Conservation (phyloP, 2,329 filamentous ascomycete genomes). For the Pseudocercospora vitis region DNA sequence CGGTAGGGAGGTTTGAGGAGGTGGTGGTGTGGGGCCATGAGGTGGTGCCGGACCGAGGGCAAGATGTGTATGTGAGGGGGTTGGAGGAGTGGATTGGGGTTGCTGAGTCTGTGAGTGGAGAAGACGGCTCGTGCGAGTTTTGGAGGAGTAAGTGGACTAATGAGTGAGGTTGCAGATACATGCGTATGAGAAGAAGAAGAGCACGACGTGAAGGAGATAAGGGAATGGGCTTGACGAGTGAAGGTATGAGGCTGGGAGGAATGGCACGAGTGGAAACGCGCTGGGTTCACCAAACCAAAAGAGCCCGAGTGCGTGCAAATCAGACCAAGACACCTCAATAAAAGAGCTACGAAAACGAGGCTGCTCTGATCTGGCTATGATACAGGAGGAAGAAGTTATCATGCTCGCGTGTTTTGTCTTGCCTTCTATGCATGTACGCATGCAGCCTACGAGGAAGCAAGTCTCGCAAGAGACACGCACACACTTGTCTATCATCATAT, state of each 20-base stretch:
- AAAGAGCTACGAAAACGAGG: too few species aligned
- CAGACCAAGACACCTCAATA: too few species aligned
- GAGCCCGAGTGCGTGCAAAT: too few species aligned
- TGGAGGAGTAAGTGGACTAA: neutral
- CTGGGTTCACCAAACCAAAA: too few species aligned
- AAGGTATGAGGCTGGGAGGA: neutral
- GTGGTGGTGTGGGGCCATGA: slow-evolving; percentile 87
- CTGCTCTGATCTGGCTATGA: neutral
- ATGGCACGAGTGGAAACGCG: neutral
- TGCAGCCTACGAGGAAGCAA: neutral
- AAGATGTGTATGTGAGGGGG: slow-evolving; percentile 71
- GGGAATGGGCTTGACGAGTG: neutral
- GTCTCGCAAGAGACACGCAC: neutral
- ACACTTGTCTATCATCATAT: neutral
- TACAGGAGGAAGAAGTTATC: neutral
- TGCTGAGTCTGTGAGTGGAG: slow-evolving; percentile 61
- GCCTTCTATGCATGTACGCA: neutral
- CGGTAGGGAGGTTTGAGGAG: slow-evolving; percentile 68
- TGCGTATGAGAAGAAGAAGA: neutral
- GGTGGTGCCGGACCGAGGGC: slow-evolving; percentile 57
- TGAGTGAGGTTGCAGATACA: neutral
- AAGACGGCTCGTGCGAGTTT: neutral
- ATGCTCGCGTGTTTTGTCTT: neutral
- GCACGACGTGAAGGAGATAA: neutral
- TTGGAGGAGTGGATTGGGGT: slow-evolving; percentile 79